Evolutionary conservation across 805 yeast genomes (phyloP).

Genomic region (Maudiozyma barnettii): DNA sequence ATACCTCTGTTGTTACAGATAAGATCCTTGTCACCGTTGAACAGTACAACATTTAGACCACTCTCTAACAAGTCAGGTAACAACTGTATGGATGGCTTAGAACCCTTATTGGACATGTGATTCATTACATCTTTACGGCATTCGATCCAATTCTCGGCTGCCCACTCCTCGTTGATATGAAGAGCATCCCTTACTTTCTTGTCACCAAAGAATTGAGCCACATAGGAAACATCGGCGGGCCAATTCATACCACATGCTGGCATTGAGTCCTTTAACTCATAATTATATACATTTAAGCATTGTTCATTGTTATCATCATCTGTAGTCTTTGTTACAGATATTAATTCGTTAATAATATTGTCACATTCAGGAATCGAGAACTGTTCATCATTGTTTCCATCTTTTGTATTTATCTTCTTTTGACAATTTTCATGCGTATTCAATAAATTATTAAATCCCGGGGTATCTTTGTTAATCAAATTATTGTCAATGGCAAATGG

Average conservation of each 20-base stretch:
- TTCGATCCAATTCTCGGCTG: constrained; percentile 55
- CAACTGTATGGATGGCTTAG: constrained; percentile 53
- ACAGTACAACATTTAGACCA: constrained; percentile 53
- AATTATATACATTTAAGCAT: constrained; percentile 82
- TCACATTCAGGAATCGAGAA: constrained; percentile 40
- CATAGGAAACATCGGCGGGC: constrained; percentile 60
- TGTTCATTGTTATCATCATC: constrained; percentile 21
- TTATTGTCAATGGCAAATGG: constrained; percentile 59
- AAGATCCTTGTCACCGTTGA: constrained; percentile 81
- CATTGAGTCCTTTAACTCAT: constrained; percentile 54
- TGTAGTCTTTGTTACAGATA: constrained; percentile 24
- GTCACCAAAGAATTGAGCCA: constrained; percentile 44
- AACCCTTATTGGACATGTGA: constrained; percentile 40
- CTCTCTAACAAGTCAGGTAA: constrained; percentile 56
- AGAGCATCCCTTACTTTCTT: constrained; percentile 42
- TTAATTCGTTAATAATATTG: constrained; percentile 20
- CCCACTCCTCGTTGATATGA: constrained; percentile 35
- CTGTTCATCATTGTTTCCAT: constrained; percentile 5
- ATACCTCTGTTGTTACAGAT: constrained; percentile 81
- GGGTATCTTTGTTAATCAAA: constrained; percentile 37
- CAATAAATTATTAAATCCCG: constrained; percentile 34
- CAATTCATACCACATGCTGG: constrained; percentile 90
- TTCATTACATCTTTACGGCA: constrained; percentile 56
- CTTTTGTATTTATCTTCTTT: constrained; percentile 33
- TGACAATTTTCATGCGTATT: constrained; percentile 53